Percentiles rank a stretch among this genome's conserved stretches.
Conservation (phyloP, 2,329 filamentous ascomycete genomes). For the Fusarium equiseti region DNA sequence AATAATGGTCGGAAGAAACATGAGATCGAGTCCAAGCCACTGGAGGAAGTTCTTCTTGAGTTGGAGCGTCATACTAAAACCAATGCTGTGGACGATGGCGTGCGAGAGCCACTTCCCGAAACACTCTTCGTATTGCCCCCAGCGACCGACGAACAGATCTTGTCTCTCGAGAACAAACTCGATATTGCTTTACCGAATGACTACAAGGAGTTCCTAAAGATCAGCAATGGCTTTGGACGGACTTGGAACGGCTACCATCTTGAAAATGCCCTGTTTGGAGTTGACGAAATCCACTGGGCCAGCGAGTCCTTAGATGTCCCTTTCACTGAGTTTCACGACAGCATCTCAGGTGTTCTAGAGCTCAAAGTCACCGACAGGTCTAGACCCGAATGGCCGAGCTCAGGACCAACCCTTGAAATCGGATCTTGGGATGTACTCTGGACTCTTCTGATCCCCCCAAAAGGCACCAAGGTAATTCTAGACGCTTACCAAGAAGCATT, state of each 20-base stretch:
- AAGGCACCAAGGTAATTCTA: constrained; percentile 8
- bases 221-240: constrained; percentile 36
- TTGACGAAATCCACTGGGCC: constrained; percentile 31
- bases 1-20: constrained; percentile 18
- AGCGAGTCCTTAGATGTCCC: neutral
- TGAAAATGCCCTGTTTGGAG: constrained; percentile 10
- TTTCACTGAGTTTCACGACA: constrained; percentile 19
- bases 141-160: constrained; percentile 35
- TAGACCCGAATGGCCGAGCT: constrained; percentile 24
- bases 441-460: constrained; percentile 16
- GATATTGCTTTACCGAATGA: constrained; percentile 17
- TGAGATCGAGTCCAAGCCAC: constrained; percentile 8
- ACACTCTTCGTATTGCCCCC: constrained; percentile 32
- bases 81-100: constrained; percentile 1
- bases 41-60: constrained; percentile 18
- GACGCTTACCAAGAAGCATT: constrained; percentile 27
- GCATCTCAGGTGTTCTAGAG: constrained; percentile 3
- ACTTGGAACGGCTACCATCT: constrained; percentile 38
- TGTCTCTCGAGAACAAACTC: constrained; percentile 23
- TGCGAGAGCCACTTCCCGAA: constrained; percentile 9
- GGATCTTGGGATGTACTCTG: constrained; percentile 18
- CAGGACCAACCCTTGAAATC: constrained; percentile 13
- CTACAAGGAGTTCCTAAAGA: constrained; percentile 38
- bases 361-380: neutral
- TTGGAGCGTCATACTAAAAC: constrained; percentile 30